Evolutionary conservation across 169 alveolate genomes (phyloP), one percentile per base, ranked within the genome.

Genomic region (Cryptosporidium felis): DNA sequence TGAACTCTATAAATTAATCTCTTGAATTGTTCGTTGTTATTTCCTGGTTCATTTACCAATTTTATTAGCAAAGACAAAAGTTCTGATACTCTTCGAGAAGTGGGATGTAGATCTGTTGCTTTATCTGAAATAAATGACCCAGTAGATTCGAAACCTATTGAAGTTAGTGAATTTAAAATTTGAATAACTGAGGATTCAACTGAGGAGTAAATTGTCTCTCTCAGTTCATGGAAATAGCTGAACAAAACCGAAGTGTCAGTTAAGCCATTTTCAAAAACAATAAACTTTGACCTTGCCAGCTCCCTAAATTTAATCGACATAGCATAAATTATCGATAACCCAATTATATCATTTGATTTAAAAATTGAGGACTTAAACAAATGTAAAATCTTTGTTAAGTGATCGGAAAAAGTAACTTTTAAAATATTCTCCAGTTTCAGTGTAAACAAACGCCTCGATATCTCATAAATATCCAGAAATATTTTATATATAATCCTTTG

Each of bases 61-160:
- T 58, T 74, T 53, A 42, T 16, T 53, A 56, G n/a, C 32, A 51
- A 10, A 9, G 26, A 18, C 6, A 74, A 34, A 8, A 74, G 38
- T 12, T 74, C 85, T 30, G 85, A 32, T n/a, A 53, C 51, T 51
- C 74, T 74, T 30, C 85, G 65, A 51, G 85, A 36, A 49, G 42
- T 53, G 0, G 59, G 46, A 38, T 53, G 21, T 21, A 56, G 36
- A 66, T 47, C 53, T n/a, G 65, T 10, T 26, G 14, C 16, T 40
- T 49, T 34, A 14, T 49, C 42, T 53, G 26, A 21, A 36, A 32
- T 53, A 38, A 18, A 38, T 38, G n/a, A n/a, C 56, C 40, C 38
- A 9, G 18, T 53, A 4, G 56, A 74, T 2, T 74, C 85, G 66
- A 9, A 38, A 2, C 36, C 32, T 12, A 74, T 18, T 2, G 58